Percentiles rank a stretch among this genome's conserved stretches.
phyloP scores from a whole-genome alignment of 768 basidiomycete genomes.

The Lentinula sp. region DNA sequence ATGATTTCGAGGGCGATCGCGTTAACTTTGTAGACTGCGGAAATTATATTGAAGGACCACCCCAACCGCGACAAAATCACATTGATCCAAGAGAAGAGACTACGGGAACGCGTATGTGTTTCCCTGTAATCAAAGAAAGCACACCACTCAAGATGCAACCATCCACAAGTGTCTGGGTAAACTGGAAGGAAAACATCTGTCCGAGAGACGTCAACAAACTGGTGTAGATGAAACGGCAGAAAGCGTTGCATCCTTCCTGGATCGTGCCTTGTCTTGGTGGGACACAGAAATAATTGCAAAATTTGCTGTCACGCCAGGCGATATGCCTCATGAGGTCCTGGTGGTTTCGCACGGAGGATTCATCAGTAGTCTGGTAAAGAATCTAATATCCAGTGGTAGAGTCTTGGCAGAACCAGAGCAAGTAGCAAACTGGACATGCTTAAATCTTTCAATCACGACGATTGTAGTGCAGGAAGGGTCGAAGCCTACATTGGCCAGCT shows the following conservation, averaged over 20 bases:
- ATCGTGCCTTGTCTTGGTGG: conserved; percentile 63
- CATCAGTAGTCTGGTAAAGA: conserved; percentile 47
- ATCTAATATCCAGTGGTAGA: conserved; percentile 33
- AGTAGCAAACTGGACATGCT: conserved; percentile 29
- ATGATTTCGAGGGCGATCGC: neutral
- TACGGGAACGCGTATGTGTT: conserved; percentile 60
- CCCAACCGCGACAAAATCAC: conserved; percentile 23
- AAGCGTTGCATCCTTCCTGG: conserved; percentile 28
- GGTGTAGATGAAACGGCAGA: conserved; percentile 31
- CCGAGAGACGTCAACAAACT: conserved; percentile 3
- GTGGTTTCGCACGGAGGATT: conserved; percentile 64
- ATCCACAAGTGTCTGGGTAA: conserved; percentile 50
- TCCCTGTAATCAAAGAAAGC: neutral
- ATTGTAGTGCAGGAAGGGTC: conserved; percentile 43
- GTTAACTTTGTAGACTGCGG: conserved; percentile 47
- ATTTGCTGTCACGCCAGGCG: conserved; percentile 12
- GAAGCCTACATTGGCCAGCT: conserved; percentile 40
- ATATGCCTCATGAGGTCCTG: conserved; percentile 37
- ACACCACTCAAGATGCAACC: neutral
- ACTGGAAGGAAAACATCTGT: conserved; percentile 40
- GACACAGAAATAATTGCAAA: conserved; percentile 31
- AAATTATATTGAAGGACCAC: conserved; percentile 53
- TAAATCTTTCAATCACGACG: conserved; percentile 53
- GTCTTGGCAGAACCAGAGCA: conserved; percentile 25
- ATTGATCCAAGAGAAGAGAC: conserved; percentile 35